Evolutionary conservation across 1,139 yeast species (phyloP).

Genomic region (Pneumocystis murina): DNA sequence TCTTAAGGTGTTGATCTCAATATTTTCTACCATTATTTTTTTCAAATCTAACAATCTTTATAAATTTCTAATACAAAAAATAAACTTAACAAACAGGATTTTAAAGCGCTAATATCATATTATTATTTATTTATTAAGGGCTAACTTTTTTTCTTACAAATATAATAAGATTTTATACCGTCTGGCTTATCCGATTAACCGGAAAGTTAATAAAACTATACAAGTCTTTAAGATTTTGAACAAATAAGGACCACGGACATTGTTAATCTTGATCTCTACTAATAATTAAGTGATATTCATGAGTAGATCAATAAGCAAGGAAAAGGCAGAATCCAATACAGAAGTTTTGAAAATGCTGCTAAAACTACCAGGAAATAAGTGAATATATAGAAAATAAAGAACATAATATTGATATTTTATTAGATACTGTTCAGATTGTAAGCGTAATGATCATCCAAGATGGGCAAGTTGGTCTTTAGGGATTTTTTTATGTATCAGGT

Average conservation of each 20-base stretch:
- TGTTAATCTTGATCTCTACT: too few relatives aligned
- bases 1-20: background rate
- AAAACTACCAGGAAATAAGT: constrained; percentile 56
- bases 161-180: too few relatives aligned
- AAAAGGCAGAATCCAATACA: constrained; percentile 31
- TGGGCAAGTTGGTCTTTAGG: constrained; percentile 98
- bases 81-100: background rate
- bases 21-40: background rate
- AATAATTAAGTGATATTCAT: too few relatives aligned
- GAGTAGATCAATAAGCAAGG: constrained; percentile 13
- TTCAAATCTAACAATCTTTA: background rate
- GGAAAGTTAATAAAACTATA: too few relatives aligned
- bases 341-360: constrained; percentile 58
- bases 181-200: too few relatives aligned
- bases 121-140: too few relatives aligned
- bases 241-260: too few relatives aligned
- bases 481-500: constrained; percentile 65
- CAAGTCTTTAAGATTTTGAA: too few relatives aligned
- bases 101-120: too few relatives aligned
- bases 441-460: constrained; percentile 73
- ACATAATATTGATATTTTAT: background rate
- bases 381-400: background rate
- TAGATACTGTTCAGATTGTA: constrained; percentile 72
- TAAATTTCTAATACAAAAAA: background rate
- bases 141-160: too few relatives aligned